Conservation (phyloP, 257 asterid genomes). For the Osmanthus fragrans region DNA sequence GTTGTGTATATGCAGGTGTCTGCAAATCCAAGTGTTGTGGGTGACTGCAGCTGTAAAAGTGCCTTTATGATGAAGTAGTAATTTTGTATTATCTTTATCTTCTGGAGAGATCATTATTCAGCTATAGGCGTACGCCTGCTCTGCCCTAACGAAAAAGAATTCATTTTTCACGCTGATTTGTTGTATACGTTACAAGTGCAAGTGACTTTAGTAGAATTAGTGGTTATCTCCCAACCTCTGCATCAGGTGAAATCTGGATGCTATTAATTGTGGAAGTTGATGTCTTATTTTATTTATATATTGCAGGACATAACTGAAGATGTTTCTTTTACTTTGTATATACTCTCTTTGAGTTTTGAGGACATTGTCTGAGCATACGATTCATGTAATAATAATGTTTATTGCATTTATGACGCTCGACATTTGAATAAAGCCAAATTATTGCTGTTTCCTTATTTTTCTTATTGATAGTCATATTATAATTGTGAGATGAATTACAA, state of each 20-base stretch:
- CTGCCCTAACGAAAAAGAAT: constrained; percentile 16
- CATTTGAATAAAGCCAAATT: not conserved
- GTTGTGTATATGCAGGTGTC: constrained; percentile 60
- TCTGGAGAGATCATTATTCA: constrained; percentile 14
- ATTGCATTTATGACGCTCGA: not conserved
- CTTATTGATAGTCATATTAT: not conserved
- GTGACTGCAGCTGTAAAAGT: constrained; percentile 74
- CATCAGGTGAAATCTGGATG: not conserved
- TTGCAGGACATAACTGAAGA: not conserved
- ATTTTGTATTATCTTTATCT: not conserved
- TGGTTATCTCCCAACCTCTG: not conserved
- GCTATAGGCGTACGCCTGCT: not conserved
- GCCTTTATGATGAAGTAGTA: constrained; percentile 68
- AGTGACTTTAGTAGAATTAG: not conserved
- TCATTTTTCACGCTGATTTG: constrained; percentile 27
- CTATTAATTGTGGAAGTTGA: too few species aligned
- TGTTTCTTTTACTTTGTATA: not conserved
- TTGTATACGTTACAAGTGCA: constrained; percentile 25
- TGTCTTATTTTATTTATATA: not conserved
- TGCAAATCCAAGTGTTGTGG: constrained; percentile 45
- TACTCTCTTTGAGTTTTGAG: not conserved
- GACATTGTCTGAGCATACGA: not conserved
- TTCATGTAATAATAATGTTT: not conserved
- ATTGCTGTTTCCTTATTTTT: not conserved
- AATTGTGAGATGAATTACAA: too few species aligned